These are phyloP conservation scores for Cercospora zeae-maydis DNA, from an alignment of 2,329 filamentous ascomycete species.

Conservation along the genomic window DNA sequence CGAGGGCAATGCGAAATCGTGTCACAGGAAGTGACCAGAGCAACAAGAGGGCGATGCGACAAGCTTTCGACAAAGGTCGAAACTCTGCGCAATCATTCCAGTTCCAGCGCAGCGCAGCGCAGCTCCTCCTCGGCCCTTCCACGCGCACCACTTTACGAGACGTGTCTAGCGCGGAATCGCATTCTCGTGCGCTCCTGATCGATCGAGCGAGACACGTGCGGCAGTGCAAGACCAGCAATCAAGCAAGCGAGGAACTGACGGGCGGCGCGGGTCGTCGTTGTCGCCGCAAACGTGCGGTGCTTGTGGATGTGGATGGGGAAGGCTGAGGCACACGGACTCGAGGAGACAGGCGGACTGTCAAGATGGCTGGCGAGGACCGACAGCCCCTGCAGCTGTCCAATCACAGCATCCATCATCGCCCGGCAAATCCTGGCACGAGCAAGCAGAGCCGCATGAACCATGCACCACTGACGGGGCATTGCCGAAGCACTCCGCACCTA, in stretches of 20 bases:
- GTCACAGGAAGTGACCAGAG: background rate
- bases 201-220: background rate
- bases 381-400: background rate
- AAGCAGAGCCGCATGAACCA: constrained; percentile 3
- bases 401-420: background rate
- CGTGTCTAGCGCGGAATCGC: background rate
- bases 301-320: background rate
- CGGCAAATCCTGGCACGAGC: background rate
- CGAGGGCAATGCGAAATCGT: background rate
- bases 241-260: background rate
- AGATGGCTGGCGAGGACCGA: background rate
- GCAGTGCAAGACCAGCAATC: background rate
- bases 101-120: background rate
- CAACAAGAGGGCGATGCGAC: background rate
- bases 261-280: background rate
- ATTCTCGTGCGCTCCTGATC: background rate
- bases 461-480: background rate
- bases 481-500: constrained; percentile 2
- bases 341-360: background rate
- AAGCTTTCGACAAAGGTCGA: background rate
- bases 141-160: constrained; percentile 2
- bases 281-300: background rate
- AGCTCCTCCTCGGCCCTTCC: background rate
- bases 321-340: background rate
- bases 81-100: constrained; percentile 2